These are phyloP conservation scores for Posidonia oceanica DNA, from an alignment of 116 monocot genomes.

Conservation along the genomic window DNA sequence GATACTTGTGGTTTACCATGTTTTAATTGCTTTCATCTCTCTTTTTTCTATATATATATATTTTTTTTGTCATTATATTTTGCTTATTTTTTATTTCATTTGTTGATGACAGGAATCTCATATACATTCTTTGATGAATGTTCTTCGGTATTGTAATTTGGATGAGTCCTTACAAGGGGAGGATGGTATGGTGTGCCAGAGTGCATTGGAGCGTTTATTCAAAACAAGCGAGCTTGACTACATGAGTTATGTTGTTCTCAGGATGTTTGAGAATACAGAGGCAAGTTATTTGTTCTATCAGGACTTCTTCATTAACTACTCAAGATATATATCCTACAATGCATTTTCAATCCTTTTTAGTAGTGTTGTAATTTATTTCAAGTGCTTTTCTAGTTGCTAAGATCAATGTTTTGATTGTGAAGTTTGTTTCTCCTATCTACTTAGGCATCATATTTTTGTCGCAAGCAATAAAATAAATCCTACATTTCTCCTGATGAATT, in stretches of 20 bases:
- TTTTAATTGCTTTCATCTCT: not conserved
- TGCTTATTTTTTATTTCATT: not conserved
- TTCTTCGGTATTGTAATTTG: slow-evolving; percentile 89
- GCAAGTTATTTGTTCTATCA: slow-evolving; percentile 17
- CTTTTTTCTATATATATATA: not conserved
- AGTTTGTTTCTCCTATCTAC: too few species aligned
- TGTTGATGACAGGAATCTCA: slow-evolving; percentile 77
- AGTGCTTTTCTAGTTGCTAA: too few species aligned
- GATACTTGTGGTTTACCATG: too few species aligned
- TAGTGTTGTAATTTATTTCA: too few species aligned
- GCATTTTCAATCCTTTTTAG: too few species aligned
- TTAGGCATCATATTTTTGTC: too few species aligned
- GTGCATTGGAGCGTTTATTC: slow-evolving; percentile 55
- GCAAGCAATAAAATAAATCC: not conserved
- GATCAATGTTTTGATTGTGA: too few species aligned
- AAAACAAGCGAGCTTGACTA: slow-evolving; percentile 95
- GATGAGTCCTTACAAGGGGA: slow-evolving; percentile 90
- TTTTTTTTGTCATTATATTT: not conserved
- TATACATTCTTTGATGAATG: slow-evolving; percentile 98
- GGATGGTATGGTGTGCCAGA: slow-evolving; percentile 72
- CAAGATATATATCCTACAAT: too few species aligned
- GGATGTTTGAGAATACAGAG: slow-evolving; percentile 99
- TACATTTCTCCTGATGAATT: not conserved
- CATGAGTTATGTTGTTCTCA: slow-evolving; percentile 96
- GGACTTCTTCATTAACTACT: not conserved